Evolutionary conservation across 2,329 filamentous ascomycete genomes (phyloP).

Genomic region (Salinomyces thailandicus): DNA sequence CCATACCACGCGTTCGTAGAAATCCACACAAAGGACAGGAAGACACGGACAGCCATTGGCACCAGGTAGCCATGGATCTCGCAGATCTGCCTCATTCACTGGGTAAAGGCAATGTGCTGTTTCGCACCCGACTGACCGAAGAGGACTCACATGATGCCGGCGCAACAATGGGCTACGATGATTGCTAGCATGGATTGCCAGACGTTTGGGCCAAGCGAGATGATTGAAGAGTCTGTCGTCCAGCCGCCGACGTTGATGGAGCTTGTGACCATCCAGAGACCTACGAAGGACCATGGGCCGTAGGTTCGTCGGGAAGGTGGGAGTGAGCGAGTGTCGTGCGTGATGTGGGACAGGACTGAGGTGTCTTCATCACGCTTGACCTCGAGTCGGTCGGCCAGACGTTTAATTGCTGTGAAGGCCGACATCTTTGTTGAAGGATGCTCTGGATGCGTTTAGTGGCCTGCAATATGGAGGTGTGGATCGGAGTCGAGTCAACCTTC

Average conservation of each 20-base stretch:
- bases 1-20: slow-evolving; percentile 80
- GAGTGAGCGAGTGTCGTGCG: not conserved
- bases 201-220: slow-evolving; percentile 55
- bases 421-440: no score
- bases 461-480: no score
- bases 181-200: slow-evolving; percentile 39
- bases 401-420: no score
- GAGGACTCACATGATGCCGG: slow-evolving; percentile 61
- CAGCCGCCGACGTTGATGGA: slow-evolving; percentile 67
- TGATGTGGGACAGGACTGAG: no score
- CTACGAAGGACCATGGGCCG: not conserved
- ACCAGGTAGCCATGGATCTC: slow-evolving; percentile 83
- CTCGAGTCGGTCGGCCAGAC: no score
- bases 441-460: no score
- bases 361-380: no score
- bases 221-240: slow-evolving; percentile 83
- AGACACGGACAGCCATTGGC: slow-evolving; percentile 83
- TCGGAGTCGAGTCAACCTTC: no score
- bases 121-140: slow-evolving; percentile 75
- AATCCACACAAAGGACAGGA: slow-evolving; percentile 80
- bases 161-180: slow-evolving; percentile 65
- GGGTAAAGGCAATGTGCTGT: slow-evolving; percentile 85
- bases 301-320: not conserved
- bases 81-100: slow-evolving; percentile 66
- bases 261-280: slow-evolving; percentile 36